Conservation (phyloP, 305 asterid species). For the Plantago rigida region DNA sequence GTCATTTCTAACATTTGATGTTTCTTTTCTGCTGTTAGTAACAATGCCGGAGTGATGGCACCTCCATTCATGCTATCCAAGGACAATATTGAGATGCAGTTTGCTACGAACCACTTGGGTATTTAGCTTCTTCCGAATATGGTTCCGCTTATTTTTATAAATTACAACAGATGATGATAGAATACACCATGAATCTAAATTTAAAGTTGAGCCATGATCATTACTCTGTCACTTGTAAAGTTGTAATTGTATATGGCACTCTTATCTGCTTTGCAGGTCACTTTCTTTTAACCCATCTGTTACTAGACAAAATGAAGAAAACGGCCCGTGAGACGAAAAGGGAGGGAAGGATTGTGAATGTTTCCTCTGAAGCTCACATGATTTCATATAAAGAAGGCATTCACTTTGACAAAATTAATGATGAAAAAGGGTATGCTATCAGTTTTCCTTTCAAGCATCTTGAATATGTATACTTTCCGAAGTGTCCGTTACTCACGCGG, state of each 20-base stretch:
- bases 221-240: slow-evolving; percentile 6
- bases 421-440: slow-evolving; percentile 38
- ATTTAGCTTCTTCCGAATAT: slow-evolving; percentile 11
- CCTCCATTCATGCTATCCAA: slow-evolving; percentile 59
- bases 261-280: slow-evolving; percentile 47
- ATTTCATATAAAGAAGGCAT: slow-evolving; percentile 53
- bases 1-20: background rate
- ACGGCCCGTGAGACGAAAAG: slow-evolving; percentile 46
- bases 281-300: slow-evolving; percentile 59
- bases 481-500: background rate
- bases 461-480: background rate
- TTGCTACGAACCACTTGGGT: slow-evolving; percentile 85
- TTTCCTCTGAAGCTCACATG: slow-evolving; percentile 61
- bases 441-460: background rate
- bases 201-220: background rate
- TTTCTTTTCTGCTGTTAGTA: slow-evolving; percentile 38
- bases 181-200: background rate
- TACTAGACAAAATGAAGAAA: slow-evolving; percentile 66
- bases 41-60: slow-evolving; percentile 74
- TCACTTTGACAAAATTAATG: slow-evolving; percentile 53
- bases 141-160: too few species aligned
- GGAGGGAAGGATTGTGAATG: slow-evolving; percentile 78
- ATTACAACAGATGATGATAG: background rate
- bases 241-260: too few species aligned
- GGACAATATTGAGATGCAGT: slow-evolving; percentile 72